Base-by-base conservation (phyloP, 1,284 basidiomycete genomes). In the Puccinia hordei region DNA sequence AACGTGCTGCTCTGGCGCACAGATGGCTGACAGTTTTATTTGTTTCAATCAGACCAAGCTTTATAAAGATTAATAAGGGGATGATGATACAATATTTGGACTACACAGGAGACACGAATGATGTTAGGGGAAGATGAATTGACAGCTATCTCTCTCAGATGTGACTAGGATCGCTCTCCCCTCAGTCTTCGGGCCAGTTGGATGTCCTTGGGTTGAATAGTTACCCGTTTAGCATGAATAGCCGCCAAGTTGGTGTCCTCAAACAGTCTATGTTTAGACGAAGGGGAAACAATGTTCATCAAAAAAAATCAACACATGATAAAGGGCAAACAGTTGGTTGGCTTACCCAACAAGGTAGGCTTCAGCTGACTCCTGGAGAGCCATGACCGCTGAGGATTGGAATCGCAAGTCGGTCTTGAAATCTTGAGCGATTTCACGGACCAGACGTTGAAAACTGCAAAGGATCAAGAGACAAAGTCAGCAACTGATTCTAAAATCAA, bases 181-280 rank as follows among this genome's bases (percentile, higher is more conserved):
- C 92, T 89, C 83, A 93, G 87, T 84, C 92, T 89, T 83, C 92
- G 90, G 55, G 92, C 92, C 81, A 93, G 88, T 82, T 91, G 91
- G 81, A 93, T 89, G 87, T 93, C 92, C 88, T 85, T 84, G 53
- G 84, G 83, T 81, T 85, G 84, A 78, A 90, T 91, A 83, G 89
- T 90, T 51, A 90, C 89, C 85, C 85, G 87, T 86, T 89, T 88
- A 85, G 88, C 88, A 49, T 49, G 46, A 15, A 49, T 49, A 10
- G 46, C 46, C 8, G 46, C 46, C 46, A 49, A 49, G 46, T 87
- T 87, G 84, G 86, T 86, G 86, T 88, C 88, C 85, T 88, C 88
- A 84, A 88, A 88, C 83, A 87, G 86, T 27, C 77, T 80, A 59
- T 12, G 17, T 2, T 49, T n/a, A n/a, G n/a, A n/a, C n/a, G n/a